phyloP scores from a whole-genome alignment of 257 asterid genomes.

The Nicotiana tomentosiformis region DNA sequence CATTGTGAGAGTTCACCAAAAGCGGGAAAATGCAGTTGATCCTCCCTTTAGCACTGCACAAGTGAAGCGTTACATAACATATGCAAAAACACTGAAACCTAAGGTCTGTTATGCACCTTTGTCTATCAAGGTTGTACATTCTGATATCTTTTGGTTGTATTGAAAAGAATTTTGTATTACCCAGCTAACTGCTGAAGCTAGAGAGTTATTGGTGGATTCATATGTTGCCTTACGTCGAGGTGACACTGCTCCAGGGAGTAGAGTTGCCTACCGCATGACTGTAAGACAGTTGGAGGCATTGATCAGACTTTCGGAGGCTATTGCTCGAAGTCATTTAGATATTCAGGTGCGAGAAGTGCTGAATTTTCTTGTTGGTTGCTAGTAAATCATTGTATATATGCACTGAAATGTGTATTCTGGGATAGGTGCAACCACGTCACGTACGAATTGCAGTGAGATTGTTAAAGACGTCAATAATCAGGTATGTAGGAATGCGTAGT shows the following conservation, averaged over 20 bases:
- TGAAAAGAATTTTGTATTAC: conserved; percentile 16
- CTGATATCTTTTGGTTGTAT: conserved; percentile 3
- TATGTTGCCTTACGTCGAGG: conserved; percentile 86
- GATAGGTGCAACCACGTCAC: conserved; percentile 67
- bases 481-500: conserved; percentile 34
- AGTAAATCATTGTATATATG: background rate
- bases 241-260: conserved; percentile 89
- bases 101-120: conserved; percentile 39
- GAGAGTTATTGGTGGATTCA: conserved; percentile 74
- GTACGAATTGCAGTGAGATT: conserved; percentile 73
- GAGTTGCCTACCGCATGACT: conserved; percentile 99
- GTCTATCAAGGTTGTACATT: background rate
- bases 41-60: conserved; percentile 82
- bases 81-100: conserved; percentile 89
- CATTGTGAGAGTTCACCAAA: conserved; percentile 91
- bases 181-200: conserved; percentile 81
- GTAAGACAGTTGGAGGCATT: conserved; percentile 96
- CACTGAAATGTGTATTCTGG: conserved; percentile 10
- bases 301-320: conserved; percentile 93
- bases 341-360: conserved; percentile 38
- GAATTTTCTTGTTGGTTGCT: background rate
- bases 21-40: conserved; percentile 71
- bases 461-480: conserved; percentile 84
- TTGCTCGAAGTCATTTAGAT: conserved; percentile 87
- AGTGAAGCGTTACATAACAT: conserved; percentile 76